Base-by-base conservation (phyloP, 164 flowering plant genomes). In the Stephania cephalantha region DNA sequence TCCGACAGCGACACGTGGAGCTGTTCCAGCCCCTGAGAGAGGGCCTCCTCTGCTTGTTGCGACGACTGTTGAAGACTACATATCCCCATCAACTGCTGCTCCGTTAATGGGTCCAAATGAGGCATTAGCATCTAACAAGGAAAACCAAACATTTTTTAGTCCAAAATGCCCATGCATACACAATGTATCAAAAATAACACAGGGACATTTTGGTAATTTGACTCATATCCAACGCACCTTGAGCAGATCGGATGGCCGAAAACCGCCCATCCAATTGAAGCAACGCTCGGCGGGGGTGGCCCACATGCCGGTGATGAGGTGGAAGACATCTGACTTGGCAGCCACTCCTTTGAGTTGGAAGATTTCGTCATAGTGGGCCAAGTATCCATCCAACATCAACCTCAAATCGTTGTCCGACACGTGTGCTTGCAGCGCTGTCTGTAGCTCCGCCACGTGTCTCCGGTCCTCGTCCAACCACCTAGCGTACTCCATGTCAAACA, bases 211-310 rank as follows among this genome's bases (percentile, higher is more conserved):
- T 17, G n/a, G 66, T 61, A 22, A 61, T 61, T n/a, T 46, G 6
- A 70, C 42, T 35, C 4, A 35, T 35, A 2, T 4, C 2, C 42
- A 35, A 35, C 58, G 50, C 68, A 95, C 99, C 97, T 92, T 94
- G 85, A 96, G 89, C 76, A 96, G 95, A 17, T 92, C 98, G 0
- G 99, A 96, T 1, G 99, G 99, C 64, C 94, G 82, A 69, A 96
- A 96, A n/a, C 98, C 99, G 2, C 97, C 98, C 93, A 96, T 94
- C 99, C 98, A 96, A 1, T 92, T 90, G 84, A 96, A 96, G 82
- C 97, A 96, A 1, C 99, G 93, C 80, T 96, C 99, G 0, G 97
- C 95, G 0, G 97, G 92, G 44, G 95, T 85, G 0, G 88, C 78
- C 99, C 99, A 96, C 91, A 91, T 88, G 29, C 99, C 99, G 8